Evolutionary conservation across 1,284 basidiomycete species (phyloP).

Genomic region (Rhodotorula glutinis): DNA sequence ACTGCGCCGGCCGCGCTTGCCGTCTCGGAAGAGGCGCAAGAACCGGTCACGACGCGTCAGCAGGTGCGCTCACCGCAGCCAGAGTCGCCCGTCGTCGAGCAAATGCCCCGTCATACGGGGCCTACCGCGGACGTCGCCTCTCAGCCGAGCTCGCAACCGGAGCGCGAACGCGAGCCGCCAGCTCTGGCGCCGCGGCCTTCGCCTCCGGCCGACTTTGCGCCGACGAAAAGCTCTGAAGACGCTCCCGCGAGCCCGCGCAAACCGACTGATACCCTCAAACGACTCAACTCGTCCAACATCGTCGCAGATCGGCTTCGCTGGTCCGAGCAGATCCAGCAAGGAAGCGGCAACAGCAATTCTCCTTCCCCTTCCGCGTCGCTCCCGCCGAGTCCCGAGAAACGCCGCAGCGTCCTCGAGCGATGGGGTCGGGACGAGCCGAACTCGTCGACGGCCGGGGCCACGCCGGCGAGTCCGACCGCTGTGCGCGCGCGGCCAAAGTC

Average conservation of each 20-base stretch:
- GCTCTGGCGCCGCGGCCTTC: too few relatives aligned
- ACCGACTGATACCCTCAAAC: conserved; percentile 19
- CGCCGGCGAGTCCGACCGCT: not conserved
- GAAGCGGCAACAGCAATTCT: not conserved
- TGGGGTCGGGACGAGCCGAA: conserved; percentile 31
- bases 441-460: not conserved
- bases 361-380: not conserved
- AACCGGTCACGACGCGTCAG: too few relatives aligned
- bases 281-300: conserved; percentile 21
- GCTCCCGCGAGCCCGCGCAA: not conserved
- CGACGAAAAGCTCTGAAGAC: too few relatives aligned
- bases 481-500: not conserved
- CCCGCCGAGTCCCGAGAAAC: conserved; percentile 15
- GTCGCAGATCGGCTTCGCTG: conserved; percentile 29
- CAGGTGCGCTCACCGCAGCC: not conserved
- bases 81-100: not conserved
- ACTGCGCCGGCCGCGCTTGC: not conserved
- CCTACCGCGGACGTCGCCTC: not conserved
- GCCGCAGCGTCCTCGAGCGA: conserved; percentile 31
- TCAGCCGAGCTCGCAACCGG: not conserved
- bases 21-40: not conserved
- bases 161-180: too few relatives aligned
- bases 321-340: conserved; percentile 7
- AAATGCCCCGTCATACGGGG: too few relatives aligned
- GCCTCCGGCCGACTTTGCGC: too few relatives aligned